A percentile compares a stretch with the other conserved stretches of the same genome.
Conservation (phyloP, 768 basidiomycete genomes). For the Porphyrellus cyaneotinctus region DNA sequence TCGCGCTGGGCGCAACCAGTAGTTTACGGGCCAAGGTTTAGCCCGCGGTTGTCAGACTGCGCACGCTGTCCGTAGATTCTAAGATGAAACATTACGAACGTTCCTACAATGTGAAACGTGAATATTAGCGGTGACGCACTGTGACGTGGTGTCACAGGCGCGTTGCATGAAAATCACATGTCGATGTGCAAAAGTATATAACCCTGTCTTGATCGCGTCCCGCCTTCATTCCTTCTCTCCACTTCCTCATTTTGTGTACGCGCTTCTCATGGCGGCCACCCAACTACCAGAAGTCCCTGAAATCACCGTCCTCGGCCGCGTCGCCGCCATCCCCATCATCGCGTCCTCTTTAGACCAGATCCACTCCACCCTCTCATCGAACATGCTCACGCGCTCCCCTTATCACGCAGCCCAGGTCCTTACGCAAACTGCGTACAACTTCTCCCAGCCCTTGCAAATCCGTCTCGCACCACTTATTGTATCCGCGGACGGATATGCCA, state of each 20-base stretch:
- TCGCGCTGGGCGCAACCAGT: too few species aligned
- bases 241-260: neutral
- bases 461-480: conserved; percentile 63
- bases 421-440: conserved; percentile 54
- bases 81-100: too few species aligned
- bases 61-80: neutral
- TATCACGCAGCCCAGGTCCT: conserved; percentile 64
- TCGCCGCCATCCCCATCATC: conserved; percentile 72
- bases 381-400: conserved; percentile 58
- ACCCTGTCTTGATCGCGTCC: conserved; percentile 20
- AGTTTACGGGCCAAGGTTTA: too few species aligned
- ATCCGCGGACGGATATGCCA: conserved; percentile 61
- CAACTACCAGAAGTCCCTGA: conserved; percentile 38
- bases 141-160: conserved; percentile 26
- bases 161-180: conserved; percentile 25
- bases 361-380: conserved; percentile 54
- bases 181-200: conserved; percentile 21
- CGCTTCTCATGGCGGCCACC: conserved; percentile 34
- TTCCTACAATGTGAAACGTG: too few species aligned
- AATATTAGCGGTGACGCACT: neutral
- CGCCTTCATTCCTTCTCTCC: conserved; percentile 5
- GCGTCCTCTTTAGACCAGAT: conserved; percentile 59
- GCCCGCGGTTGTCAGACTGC: neutral
- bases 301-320: conserved; percentile 57
- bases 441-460: conserved; percentile 61